These are phyloP conservation scores for Cytospora piceicola DNA, from an alignment of 2,329 filamentous ascomycete genomes.

Conservation along the genomic window DNA sequence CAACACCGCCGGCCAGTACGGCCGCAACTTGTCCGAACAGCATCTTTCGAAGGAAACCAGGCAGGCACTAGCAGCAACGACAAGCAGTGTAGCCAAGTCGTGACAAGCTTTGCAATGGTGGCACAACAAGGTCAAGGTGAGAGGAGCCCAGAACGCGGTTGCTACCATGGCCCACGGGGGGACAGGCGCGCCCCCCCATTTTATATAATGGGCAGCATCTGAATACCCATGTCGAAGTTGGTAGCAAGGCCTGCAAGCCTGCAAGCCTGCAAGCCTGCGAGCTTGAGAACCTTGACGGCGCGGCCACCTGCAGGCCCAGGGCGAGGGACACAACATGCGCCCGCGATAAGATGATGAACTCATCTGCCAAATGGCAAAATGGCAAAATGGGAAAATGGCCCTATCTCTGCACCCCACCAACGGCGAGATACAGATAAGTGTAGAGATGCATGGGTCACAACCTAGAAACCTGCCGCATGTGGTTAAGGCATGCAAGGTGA, in stretches of 20 bases:
- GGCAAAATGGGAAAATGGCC: too few relatives aligned
- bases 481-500: background rate
- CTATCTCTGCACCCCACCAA: background rate
- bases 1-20: slow-evolving; percentile 19
- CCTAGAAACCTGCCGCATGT: background rate
- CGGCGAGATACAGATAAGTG: background rate
- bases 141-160: background rate
- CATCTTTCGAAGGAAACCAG: background rate
- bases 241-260: too few relatives aligned
- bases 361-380: background rate
- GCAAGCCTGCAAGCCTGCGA: too few relatives aligned
- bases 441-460: background rate
- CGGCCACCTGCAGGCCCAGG: background rate
- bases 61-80: background rate
- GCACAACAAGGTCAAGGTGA: background rate
- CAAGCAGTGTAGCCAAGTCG: background rate
- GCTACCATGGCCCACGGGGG: background rate
- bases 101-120: background rate
- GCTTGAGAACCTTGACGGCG: background rate
- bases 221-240: background rate
- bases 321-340: background rate
- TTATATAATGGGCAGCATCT: background rate
- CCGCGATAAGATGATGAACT: background rate
- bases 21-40: slow-evolving; percentile 14
- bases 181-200: background rate